These are phyloP conservation scores for Secale cereale DNA, from an alignment of 176 grass and related monocot species.

Conservation along the genomic window DNA sequence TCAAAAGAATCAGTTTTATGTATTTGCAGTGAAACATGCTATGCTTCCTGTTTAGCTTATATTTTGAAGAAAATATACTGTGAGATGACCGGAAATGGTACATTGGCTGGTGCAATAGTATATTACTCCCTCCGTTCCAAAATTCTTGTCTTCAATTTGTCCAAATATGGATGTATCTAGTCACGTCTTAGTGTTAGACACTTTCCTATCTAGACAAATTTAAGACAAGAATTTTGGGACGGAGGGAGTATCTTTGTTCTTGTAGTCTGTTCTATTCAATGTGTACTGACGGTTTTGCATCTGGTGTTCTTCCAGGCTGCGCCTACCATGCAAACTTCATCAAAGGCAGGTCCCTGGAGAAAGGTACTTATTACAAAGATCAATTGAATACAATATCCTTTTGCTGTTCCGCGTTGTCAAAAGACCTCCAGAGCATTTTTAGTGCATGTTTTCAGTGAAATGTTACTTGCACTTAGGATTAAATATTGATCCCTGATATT, in stretches of 20 bases:
- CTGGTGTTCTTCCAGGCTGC: conserved; percentile 44
- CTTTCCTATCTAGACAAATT: no score
- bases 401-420: conserved; percentile 3
- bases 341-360: conserved; percentile 85
- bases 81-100: neutral
- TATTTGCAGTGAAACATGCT: neutral
- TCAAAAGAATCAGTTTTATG: neutral
- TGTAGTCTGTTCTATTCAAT: conserved; percentile 12
- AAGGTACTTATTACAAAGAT: conserved; percentile 49
- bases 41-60: neutral
- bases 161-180: no score
- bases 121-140: no score
- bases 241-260: conserved; percentile 16
- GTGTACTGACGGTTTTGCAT: neutral
- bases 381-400: conserved; percentile 7
- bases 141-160: no score
- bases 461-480: neutral
- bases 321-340: conserved; percentile 62
- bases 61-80: neutral
- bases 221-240: no score
- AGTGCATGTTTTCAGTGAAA: neutral
- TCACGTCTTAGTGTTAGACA: no score
- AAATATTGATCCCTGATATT: neutral
- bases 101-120: neutral
- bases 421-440: neutral